These are phyloP conservation scores for Polychytrium aggregatum DNA, from an alignment of 192 early-diverging fungal species.

Conservation along the genomic window DNA sequence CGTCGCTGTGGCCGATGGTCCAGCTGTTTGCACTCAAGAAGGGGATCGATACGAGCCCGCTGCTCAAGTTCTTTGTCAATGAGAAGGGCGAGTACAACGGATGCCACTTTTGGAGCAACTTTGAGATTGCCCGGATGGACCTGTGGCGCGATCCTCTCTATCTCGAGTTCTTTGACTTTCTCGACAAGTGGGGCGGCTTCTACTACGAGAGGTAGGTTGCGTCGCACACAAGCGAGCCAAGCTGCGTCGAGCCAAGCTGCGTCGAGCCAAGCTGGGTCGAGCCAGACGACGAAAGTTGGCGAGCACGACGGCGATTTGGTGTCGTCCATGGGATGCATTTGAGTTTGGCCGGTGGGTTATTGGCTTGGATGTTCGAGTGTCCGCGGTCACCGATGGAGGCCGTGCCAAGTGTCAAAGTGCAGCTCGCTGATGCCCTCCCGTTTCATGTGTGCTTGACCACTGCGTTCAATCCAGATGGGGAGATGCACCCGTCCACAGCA, in stretches of 20 bases:
- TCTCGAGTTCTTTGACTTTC: constrained; percentile 52
- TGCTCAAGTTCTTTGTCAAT: constrained; percentile 4
- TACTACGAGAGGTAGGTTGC: constrained; percentile 85
- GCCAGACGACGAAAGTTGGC: too few relatives aligned
- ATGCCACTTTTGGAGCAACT: constrained; percentile 79
- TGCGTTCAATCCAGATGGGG: constrained; percentile 43
- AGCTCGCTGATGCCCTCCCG: too few relatives aligned
- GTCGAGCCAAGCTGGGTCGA: too few relatives aligned
- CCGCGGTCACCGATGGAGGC: too few relatives aligned
- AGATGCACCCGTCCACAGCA: constrained; percentile 64
- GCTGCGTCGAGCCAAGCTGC: too few relatives aligned
- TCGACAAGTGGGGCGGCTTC: constrained; percentile 74
- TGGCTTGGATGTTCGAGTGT: too few relatives aligned
- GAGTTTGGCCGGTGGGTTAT: too few relatives aligned
- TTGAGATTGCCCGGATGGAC: constrained; percentile 71
- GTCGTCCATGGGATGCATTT: too few relatives aligned
- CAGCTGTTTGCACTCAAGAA: constrained; percentile 8
- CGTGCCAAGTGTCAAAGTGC: too few relatives aligned
- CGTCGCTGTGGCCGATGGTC: constrained; percentile 52
- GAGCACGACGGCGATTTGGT: too few relatives aligned
- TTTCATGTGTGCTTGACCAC: background rate
- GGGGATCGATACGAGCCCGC: background rate
- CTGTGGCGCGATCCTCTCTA: constrained; percentile 60
- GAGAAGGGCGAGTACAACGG: constrained; percentile 47
- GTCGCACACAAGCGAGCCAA: too few relatives aligned